Evolutionary conservation across 2,329 filamentous ascomycete genomes (phyloP), one percentile per base, ranked within the genome.

Genomic region (Botryotinia calthae): DNA sequence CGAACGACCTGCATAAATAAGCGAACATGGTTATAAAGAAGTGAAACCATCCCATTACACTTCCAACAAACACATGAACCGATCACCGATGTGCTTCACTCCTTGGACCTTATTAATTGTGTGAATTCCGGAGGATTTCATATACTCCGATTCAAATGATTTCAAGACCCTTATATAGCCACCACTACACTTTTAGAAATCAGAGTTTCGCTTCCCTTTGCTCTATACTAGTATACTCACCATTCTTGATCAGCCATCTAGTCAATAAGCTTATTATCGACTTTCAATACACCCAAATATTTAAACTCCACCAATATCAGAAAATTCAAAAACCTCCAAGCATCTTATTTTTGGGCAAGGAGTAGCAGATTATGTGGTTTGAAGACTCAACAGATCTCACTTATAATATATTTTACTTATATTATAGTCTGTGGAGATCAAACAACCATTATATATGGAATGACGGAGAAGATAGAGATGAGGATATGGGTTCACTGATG

Each of bases 131-230:
- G 34, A 34, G 34, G 5, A 34, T 5, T 34, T 6, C 4, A 34
- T 34, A 12, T 48, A 51, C 46, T 51, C 46, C 20, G 10, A 4
- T 2, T 12, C 22, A 25, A 25, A 10, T 25, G 22, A 48, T 25
- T 48, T 25, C 22, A 12, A 12, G 22, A 5, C 10, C 22, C 10
- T 48, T 48, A 25, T 48, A 48, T 48, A 48, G 14, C 9, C 14
- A 4, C 4, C 9, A 22, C 1, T 0, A n/a, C 12, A 2, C 14
- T 48, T 48, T 8, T 6, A 4, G 20, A 10, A 25, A 4, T 48
- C 2, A 25, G 4, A 16, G 46, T 22, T 48, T 48, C 46, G 22
- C 46, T 48, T 48, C 20, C 18, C 20, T 7, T 22, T 46, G 7
- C 6, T 22, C 18, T 10, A 25, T 25, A 10, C 8, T 48, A 12